A percentile compares a stretch with the other conserved stretches of the same genome.
Conservation (phyloP, 2,329 filamentous ascomycete genomes). For the Trichoderma guizhouense region DNA sequence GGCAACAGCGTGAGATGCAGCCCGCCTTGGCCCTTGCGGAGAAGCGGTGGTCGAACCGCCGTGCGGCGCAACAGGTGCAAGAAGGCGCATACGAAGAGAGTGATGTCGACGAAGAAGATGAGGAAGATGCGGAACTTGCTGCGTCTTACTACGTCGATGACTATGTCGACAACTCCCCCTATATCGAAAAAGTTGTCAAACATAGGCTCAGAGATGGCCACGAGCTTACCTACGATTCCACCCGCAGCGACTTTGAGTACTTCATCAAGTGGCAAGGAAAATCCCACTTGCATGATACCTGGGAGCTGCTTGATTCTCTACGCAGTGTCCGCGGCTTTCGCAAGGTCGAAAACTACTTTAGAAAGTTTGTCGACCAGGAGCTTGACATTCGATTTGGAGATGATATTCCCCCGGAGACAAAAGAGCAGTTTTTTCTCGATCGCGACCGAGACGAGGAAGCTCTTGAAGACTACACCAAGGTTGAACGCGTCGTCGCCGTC, state of each 20-base stretch:
- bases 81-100: conserved; percentile 64
- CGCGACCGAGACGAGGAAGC: conserved; percentile 87
- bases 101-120: conserved; percentile 60
- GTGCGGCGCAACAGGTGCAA: conserved; percentile 72
- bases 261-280: conserved; percentile 96
- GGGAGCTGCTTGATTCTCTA: conserved; percentile 77
- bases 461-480: conserved; percentile 83
- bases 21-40: conserved; percentile 67
- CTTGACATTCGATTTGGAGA: conserved; percentile 73
- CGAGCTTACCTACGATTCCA: conserved; percentile 55
- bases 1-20: conserved; percentile 66
- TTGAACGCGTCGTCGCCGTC: conserved; percentile 86
- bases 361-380: conserved; percentile 76
- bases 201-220: conserved; percentile 73
- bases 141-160: conserved; percentile 68
- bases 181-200: conserved; percentile 87
- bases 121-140: conserved; percentile 53
- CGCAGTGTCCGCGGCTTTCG: conserved; percentile 77
- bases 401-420: conserved; percentile 76
- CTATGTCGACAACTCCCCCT: conserved; percentile 73
- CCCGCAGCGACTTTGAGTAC: conserved; percentile 78
- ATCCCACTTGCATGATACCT: conserved; percentile 93
- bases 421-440: conserved; percentile 93
- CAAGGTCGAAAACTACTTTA: conserved; percentile 92
- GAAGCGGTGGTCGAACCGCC: conserved; percentile 87